Evolutionary conservation across 768 basidiomycete genomes (phyloP).

Genomic region (Boletus rubropictus): DNA sequence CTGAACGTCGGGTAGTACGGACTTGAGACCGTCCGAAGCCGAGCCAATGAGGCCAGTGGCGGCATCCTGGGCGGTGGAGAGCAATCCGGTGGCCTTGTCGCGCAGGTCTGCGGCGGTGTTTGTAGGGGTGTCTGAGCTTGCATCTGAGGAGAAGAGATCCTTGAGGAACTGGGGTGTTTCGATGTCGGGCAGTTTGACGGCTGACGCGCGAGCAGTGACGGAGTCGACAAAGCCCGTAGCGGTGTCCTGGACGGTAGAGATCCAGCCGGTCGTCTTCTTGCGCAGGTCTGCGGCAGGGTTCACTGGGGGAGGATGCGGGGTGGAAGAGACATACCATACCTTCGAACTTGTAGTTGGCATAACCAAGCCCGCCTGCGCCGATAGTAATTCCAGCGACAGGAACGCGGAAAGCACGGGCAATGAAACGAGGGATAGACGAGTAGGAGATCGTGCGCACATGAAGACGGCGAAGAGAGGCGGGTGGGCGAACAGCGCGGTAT

Average conservation of each 20-base stretch:
- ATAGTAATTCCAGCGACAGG: conserved; percentile 86
- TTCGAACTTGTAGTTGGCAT: conserved; percentile 96
- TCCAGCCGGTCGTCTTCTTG: conserved; percentile 62
- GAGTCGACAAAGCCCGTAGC: conserved; percentile 56
- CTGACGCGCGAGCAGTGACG: conserved; percentile 53
- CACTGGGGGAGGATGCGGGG: background rate
- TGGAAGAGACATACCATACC: conserved; percentile 56
- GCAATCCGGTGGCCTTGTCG: conserved; percentile 61
- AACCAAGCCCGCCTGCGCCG: conserved; percentile 86
- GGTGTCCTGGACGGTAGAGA: conserved; percentile 58
- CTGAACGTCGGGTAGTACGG: conserved; percentile 41
- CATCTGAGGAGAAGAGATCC: conserved; percentile 42
- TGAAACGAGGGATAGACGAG: conserved; percentile 81
- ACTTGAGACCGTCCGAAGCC: conserved; percentile 63
- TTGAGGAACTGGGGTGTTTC: conserved; percentile 65
- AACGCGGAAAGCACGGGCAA: conserved; percentile 81
- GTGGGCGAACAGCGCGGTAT: conserved; percentile 31
- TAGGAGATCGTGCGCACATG: conserved; percentile 79
- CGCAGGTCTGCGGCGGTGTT: conserved; percentile 50
- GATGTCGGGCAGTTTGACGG: conserved; percentile 52
- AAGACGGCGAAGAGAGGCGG: conserved; percentile 51
- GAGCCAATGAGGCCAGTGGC: conserved; percentile 57
- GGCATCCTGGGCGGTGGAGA: conserved; percentile 58
- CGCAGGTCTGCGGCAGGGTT: conserved; percentile 52
- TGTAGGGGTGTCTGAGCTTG: background rate